Evolutionary conservation across 345 rosid species (phyloP), one percentile per base, ranked within the genome.

Genomic region (Hibiscus trionum): DNA sequence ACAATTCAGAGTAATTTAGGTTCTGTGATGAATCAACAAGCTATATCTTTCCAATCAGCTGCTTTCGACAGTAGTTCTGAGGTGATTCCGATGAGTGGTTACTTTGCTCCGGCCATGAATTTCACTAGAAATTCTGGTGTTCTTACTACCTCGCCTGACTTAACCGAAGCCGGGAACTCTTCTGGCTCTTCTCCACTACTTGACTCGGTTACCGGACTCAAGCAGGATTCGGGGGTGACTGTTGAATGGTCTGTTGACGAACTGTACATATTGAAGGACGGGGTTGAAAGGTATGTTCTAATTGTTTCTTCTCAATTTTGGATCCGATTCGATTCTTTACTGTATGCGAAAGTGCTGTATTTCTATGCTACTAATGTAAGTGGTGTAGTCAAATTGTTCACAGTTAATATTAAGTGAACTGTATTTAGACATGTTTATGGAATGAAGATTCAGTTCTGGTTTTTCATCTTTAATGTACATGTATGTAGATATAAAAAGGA

Each of bases 401-500:
- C 27, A 15, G 7, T 27, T 66, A 8, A 47, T 47, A 7, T 15
- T 15, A 29, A 67, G 71, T 49, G 27, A 49, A 29, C 15, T 27
- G 24, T 67, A 16, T 15, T 9, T n/a, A 16, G 61, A 33, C 59
- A 68, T 60, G 49, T 59, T 59, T 75, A 5, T 16, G 7, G 27
- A 35, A 33, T 75, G 21, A 63, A 11, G 65, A 76, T 57, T 68
- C 11, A 52, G 69, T 24, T 0, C 50, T 60, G 57, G 11, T 56
- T 44, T 29, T 24, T 19, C 55, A 66, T 57, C 14, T 76, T 47
- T 70, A 33, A 37, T 72, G 24, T 64, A 15, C 57, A 15, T 31
- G 71, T 56, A 44, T 52, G 44, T 77, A 95, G 99, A 57, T 89
- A 80, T 71, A 85, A 83, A 49, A 91, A 85, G 50, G 93, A 89